A percentile compares a stretch with the other conserved stretches of the same genome.
Conservation (phyloP, 164 flowering plant genomes). For the Santalum album region DNA sequence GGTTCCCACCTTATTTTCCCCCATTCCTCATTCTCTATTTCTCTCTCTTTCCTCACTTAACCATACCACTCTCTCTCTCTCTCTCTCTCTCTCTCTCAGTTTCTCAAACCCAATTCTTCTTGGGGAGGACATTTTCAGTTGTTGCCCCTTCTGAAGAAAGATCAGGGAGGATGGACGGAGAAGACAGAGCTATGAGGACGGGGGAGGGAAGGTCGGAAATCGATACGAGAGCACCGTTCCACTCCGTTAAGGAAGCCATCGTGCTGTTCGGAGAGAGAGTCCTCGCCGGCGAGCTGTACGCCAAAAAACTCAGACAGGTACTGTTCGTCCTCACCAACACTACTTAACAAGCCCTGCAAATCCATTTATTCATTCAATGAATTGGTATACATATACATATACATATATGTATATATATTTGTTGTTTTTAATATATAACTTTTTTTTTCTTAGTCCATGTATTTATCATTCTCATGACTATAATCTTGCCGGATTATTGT, state of each 20-base stretch:
- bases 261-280: conserved; percentile 44
- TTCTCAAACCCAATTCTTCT: conserved; percentile 1
- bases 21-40: too few relatives aligned
- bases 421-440: too few relatives aligned
- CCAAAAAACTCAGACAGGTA: conserved; percentile 25
- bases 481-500: too few relatives aligned
- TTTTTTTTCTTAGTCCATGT: too few relatives aligned
- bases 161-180: conserved; percentile 8
- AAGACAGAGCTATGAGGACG: conserved; percentile 9
- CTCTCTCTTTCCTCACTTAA: not conserved
- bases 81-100: not conserved
- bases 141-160: not conserved
- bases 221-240: conserved; percentile 45
- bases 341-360: not conserved
- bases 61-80: not conserved
- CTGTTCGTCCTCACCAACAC: not conserved
- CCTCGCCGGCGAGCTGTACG: conserved; percentile 36
- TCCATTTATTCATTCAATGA: not conserved
- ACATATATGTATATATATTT: too few relatives aligned
- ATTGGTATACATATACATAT: not conserved
- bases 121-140: not conserved
- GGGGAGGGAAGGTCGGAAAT: conserved; percentile 34
- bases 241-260: conserved; percentile 57
- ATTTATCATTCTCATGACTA: too few relatives aligned
- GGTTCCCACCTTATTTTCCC: too few relatives aligned